Percentiles rank a stretch among this genome's conserved stretches.
These are phyloP conservation scores for Colletotrichum shisoi DNA, from an alignment of 2,329 filamentous ascomycete genomes.

Conservation along the genomic window DNA sequence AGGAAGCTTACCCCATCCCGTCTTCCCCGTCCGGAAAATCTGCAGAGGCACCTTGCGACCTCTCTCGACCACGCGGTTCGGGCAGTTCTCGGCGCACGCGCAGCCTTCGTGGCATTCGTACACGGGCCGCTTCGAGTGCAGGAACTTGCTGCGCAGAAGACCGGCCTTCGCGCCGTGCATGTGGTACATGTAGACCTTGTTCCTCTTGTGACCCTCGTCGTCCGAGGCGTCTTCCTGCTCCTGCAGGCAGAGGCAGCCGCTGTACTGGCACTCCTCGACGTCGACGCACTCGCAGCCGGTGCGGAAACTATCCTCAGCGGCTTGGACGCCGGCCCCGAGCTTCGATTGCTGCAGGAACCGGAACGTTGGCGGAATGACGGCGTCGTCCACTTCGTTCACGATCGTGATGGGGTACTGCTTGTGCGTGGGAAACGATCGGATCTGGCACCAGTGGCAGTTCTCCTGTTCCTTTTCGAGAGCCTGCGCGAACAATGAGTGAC, in stretches of 20 bases:
- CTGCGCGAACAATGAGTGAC: constrained; percentile 41
- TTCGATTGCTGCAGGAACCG: constrained; percentile 71
- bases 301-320: constrained; percentile 68
- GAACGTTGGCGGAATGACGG: constrained; percentile 68
- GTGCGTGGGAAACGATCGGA: constrained; percentile 63
- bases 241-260: constrained; percentile 73
- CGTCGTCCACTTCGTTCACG: constrained; percentile 68
- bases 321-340: constrained; percentile 66
- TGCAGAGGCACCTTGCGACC: constrained; percentile 75
- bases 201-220: constrained; percentile 42
- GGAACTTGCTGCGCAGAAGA: constrained; percentile 60
- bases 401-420: constrained; percentile 64
- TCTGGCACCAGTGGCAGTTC: constrained; percentile 69
- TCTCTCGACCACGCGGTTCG: constrained; percentile 78
- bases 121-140: constrained; percentile 67
- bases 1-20: constrained; percentile 73
- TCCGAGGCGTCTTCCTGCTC: constrained; percentile 64
- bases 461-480: constrained; percentile 51
- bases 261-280: constrained; percentile 71
- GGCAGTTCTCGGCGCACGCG: constrained; percentile 69
- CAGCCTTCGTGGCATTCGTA: constrained; percentile 83
- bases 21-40: constrained; percentile 75
- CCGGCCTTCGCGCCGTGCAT: constrained; percentile 61
- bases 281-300: constrained; percentile 73
- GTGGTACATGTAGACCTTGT: constrained; percentile 69